Base-by-base conservation (phyloP, 1,284 basidiomycete species). In the Megacollybia platyphylla region DNA sequence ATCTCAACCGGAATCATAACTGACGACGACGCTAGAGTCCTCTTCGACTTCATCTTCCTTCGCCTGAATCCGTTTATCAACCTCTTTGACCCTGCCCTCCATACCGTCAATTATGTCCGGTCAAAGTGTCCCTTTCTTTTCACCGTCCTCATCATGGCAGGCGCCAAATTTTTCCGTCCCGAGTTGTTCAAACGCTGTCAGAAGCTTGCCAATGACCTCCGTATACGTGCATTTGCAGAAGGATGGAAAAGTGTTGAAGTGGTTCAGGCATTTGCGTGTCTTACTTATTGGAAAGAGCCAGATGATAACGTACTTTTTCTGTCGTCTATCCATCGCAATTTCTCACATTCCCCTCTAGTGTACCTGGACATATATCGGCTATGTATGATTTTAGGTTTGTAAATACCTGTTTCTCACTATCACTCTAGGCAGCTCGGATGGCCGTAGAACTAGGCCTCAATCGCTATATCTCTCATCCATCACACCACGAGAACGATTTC, bases 231-330 rank as follows among this genome's bases (percentile, higher is more conserved):
- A 1, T 90, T 89, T 52, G 70, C 74, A 9, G 82, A 88, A 48
- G 70, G 68, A 18, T 79, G 75, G 70, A 85, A 86, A 55, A 68
- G 75, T 44, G 76, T 91, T 36, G 87, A 89, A 56, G 76, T 87
- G 13, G 76, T 86, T 2, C 87, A 91, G 58, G 84, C 87, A 24
- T 84, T 87, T 57, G 79, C 83, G 6, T 84, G 86, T 51, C 65
- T 89, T 44, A 86, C 81, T 30, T 90, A 90, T 56, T 91, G 88
- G 88, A 83, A 75, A 59, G 86, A 87, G 54, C 79, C 82, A 30
- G 76, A 86, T 49, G 85, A 88, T 52, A 81, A 73, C 43, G 81
- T 83, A 49, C 44, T 71, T 65, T 27, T 44, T 40, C 38, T 40
- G 45, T 38, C 30, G 37, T 48, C 41, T 39, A 15, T 46, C 43